A percentile compares a stretch with the other conserved stretches of the same genome.
Evolutionary conservation across 176 grass and related monocot genomes (phyloP).

Genomic region (Echinochloa phyllopogon): DNA sequence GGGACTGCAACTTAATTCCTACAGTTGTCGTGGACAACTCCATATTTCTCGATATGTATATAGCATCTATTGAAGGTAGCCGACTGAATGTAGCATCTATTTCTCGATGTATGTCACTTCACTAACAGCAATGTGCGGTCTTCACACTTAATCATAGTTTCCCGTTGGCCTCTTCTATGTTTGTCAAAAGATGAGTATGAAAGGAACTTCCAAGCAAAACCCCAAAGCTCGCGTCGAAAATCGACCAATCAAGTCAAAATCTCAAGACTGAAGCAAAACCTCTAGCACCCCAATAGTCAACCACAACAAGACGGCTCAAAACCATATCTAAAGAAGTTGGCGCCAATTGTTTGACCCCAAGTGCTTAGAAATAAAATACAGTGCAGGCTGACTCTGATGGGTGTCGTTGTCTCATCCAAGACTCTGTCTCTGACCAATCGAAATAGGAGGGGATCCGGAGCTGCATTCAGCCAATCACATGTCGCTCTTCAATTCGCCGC

Average conservation of each 20-base stretch:
- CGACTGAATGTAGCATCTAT: too few species aligned
- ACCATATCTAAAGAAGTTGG: background rate
- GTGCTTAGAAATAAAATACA: background rate
- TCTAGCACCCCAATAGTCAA: background rate
- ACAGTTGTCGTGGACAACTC: too few species aligned
- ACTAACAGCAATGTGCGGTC: background rate
- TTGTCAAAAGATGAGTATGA: background rate
- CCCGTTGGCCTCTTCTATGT: too few species aligned
- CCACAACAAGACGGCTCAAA: background rate
- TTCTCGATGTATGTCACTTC: too few species aligned
- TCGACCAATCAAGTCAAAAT: background rate
- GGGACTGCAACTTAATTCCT: too few species aligned
- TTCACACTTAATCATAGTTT: too few species aligned
- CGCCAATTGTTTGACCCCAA: slow-evolving; percentile 2
- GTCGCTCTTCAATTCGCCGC: background rate
- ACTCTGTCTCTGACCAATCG: background rate
- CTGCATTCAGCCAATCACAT: background rate
- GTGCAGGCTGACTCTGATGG: background rate
- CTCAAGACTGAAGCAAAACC: background rate
- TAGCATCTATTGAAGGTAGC: too few species aligned
- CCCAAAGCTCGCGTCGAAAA: background rate
- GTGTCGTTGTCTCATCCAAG: background rate
- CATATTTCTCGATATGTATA: too few species aligned
- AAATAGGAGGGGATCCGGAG: background rate
- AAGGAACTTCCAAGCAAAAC: background rate